Conservation (phyloP, 441 rosid species). For the Eugenia klotzschiana region DNA sequence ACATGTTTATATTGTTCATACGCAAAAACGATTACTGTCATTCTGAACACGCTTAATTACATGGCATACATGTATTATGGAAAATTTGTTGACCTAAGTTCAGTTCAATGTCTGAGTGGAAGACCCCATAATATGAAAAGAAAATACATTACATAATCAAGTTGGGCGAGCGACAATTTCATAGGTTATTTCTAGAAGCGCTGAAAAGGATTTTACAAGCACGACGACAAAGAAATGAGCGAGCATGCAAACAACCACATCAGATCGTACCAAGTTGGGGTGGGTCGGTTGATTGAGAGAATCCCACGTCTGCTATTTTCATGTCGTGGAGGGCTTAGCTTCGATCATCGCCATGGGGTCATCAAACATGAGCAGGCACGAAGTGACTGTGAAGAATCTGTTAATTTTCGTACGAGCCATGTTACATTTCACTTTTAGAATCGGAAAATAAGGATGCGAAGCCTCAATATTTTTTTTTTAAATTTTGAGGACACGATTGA, state of each 20-base stretch:
- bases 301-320: not conserved
- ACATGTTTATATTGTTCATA: too few relatives aligned
- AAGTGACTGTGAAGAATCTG: not conserved
- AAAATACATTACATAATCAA: too few relatives aligned
- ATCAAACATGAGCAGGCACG: not conserved
- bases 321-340: not conserved
- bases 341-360: not conserved
- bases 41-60: too few relatives aligned
- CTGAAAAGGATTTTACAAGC: not conserved
- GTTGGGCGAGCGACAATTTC: not conserved
- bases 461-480: too few relatives aligned
- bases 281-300: not conserved
- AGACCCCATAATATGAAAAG: too few relatives aligned
- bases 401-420: not conserved
- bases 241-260: not conserved
- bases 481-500: too few relatives aligned
- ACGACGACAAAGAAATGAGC: not conserved
- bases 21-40: too few relatives aligned
- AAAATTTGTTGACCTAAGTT: too few relatives aligned
- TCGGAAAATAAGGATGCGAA: not conserved
- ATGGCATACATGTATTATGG: too few relatives aligned
- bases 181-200: not conserved
- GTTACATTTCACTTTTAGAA: not conserved
- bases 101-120: too few relatives aligned
- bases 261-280: not conserved